Base-by-base conservation (phyloP, 768 basidiomycete genomes). In the Russula sp. region DNA sequence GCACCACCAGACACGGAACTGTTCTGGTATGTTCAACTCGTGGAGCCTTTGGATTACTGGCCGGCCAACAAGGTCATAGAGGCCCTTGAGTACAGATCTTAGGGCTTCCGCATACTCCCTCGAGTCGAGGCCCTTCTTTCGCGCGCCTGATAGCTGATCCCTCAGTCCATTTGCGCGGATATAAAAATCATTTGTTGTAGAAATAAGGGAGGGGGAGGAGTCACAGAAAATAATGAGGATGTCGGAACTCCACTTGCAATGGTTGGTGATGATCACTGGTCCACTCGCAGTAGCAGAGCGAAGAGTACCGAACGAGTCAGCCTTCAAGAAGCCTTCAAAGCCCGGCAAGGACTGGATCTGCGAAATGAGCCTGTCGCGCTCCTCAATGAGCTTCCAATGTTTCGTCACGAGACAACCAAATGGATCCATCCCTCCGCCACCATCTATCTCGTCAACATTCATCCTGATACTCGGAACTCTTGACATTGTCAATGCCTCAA, bases 171-270 rank as follows among this genome's bases (percentile, higher is more conserved):
- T 55, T 7, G 48, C 60, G 10, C 22, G 55, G 5, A 43, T 11
- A n/a, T 61, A 56, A 35, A 61, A 56, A 11, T 45, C 35, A 11
- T 51, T 13, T 16, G 32, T 0, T 10, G 47, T 61, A 3, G 48
- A 14, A 13, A 61, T 35, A 5, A 41, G 35, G 80, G 83, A 85
- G 71, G 84, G 84, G 42, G 80, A 79, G 78, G 81, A 81, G 53
- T 78, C 77, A 56, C 10, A 25, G 43, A 34, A 38, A 16, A 60
- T n/a, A 20, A 22, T 45, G 18, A 57, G 11, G 25, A 22, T 50
- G 60, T 56, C 52, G 34, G 9, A 55, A 10, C 50, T 51, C 34
- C 42, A 29, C 29, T 5, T 7, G n/a, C 7, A 42, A 47, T 47
- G 47, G 45, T 47, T 53, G 38, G 41, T 60, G 20, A 42, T 53